Evolutionary conservation across 2,329 filamentous ascomycete genomes (phyloP).

Genomic region (Chaetomiaceae sp.): DNA sequence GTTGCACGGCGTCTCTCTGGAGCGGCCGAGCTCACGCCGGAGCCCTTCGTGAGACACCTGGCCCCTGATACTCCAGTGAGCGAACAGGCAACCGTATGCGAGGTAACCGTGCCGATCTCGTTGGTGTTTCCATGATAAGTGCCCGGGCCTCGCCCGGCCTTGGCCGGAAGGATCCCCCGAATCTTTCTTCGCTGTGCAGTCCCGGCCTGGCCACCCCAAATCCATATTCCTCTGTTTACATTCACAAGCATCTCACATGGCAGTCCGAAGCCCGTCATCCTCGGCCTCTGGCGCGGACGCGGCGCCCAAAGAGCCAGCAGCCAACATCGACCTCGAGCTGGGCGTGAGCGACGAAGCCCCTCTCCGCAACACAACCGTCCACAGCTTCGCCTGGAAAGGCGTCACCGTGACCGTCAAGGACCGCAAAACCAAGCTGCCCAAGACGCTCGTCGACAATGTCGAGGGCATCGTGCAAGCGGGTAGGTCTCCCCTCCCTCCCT

Average conservation of each 20-base stretch:
- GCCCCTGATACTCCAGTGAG: too few species aligned
- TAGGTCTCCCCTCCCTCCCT: conserved; percentile 23
- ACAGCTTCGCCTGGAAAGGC: conserved; percentile 58
- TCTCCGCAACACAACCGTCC: conserved; percentile 57
- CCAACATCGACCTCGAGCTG: conserved; percentile 27
- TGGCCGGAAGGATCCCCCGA: too few species aligned
- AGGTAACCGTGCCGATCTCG: too few species aligned
- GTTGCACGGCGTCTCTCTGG: too few species aligned
- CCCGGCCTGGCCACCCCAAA: too few species aligned
- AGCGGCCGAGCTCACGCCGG: too few species aligned
- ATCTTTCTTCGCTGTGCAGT: too few species aligned
- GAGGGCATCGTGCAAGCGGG: conserved; percentile 60
- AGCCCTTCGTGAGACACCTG: too few species aligned
- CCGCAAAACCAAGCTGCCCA: conserved; percentile 57
- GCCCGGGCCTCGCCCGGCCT: too few species aligned
- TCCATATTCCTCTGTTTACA: too few species aligned
- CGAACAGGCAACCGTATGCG: too few species aligned
- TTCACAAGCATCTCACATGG: conserved; percentile 4
- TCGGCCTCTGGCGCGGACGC: conserved; percentile 17
- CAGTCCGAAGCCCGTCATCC: conserved; percentile 6
- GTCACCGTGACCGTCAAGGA: conserved; percentile 70
- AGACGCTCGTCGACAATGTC: conserved; percentile 57
- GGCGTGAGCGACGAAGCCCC: conserved; percentile 37
- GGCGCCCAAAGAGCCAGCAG: conserved; percentile 10
- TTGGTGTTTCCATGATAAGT: too few species aligned